Evolutionary conservation across 2,329 filamentous ascomycete genomes (phyloP).

Genomic region (Ophiostoma tasmaniense): DNA sequence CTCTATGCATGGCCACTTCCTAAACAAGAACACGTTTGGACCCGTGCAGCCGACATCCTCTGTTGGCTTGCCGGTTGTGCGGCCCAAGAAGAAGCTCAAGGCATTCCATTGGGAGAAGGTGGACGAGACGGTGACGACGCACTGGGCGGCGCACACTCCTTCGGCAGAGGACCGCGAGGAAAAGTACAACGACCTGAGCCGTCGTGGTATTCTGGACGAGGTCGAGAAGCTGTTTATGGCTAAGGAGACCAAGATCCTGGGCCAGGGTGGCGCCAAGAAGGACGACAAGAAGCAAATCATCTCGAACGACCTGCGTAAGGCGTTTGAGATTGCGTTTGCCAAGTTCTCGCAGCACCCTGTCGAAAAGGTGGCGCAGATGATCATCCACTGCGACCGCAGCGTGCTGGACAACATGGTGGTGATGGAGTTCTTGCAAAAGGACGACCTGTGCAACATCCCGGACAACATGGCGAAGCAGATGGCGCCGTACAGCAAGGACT

Average conservation of each 20-base stretch:
- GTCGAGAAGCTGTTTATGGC: slow-evolving; percentile 96
- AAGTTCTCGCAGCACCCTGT: slow-evolving; percentile 82
- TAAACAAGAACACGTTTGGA: slow-evolving; percentile 53
- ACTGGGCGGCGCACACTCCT: slow-evolving; percentile 81
- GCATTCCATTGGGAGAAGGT: slow-evolving; percentile 99
- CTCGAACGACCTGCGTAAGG: slow-evolving; percentile 78
- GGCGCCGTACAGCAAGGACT: slow-evolving; percentile 93
- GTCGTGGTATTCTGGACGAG: slow-evolving; percentile 92
- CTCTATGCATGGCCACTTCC: slow-evolving; percentile 65
- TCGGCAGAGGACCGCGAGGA: slow-evolving; percentile 87
- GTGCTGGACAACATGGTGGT: slow-evolving; percentile 83
- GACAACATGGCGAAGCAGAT: slow-evolving; percentile 86
- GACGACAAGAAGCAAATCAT: slow-evolving; percentile 98
- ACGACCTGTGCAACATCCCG: slow-evolving; percentile 84
- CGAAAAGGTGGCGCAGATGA: slow-evolving; percentile 82
- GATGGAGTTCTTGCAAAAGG: slow-evolving; percentile 92
- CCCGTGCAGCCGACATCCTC: slow-evolving; percentile 37
- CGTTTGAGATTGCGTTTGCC: slow-evolving; percentile 84
- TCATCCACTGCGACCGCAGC: slow-evolving; percentile 88
- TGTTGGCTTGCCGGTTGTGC: slow-evolving; percentile 66
- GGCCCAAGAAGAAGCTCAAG: slow-evolving; percentile 99
- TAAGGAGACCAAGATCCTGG: slow-evolving; percentile 87
- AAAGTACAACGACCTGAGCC: slow-evolving; percentile 87
- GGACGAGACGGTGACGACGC: slow-evolving; percentile 79
- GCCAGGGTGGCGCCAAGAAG: slow-evolving; percentile 62